Percentiles rank a stretch among this genome's conserved stretches.
Evolutionary conservation across 2,329 filamentous ascomycete genomes (phyloP).

Genomic region (Triangularia setosa): DNA sequence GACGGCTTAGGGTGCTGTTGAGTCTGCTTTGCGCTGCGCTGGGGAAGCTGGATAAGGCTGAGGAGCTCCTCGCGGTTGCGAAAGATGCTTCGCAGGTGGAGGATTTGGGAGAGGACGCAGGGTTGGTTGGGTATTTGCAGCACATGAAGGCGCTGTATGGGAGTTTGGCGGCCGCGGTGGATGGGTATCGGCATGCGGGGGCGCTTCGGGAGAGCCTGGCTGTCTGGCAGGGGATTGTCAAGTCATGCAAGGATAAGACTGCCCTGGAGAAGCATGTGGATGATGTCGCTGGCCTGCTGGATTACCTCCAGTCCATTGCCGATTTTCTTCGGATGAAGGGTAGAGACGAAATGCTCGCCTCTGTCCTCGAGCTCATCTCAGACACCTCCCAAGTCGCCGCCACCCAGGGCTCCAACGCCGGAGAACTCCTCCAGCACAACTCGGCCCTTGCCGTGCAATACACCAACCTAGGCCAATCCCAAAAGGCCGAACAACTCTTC

Average conservation of each 20-base stretch:
- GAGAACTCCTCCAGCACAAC: conserved; percentile 43
- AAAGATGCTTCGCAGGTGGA: conserved; percentile 37
- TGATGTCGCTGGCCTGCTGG: conserved; percentile 45
- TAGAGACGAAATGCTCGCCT: conserved; percentile 43
- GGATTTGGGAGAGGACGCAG: conserved; percentile 42
- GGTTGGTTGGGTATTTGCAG: conserved; percentile 42
- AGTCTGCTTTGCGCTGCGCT: conserved; percentile 46
- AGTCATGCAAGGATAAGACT: conserved; percentile 35
- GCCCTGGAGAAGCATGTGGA: conserved; percentile 46
- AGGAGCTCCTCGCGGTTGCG: conserved; percentile 38
- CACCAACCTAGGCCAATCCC: conserved; percentile 48
- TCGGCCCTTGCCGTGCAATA: conserved; percentile 51
- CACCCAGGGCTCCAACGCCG: conserved; percentile 29
- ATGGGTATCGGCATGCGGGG: conserved; percentile 35
- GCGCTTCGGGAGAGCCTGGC: conserved; percentile 36
- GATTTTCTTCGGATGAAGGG: conserved; percentile 52
- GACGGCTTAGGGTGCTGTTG: conserved; percentile 49
- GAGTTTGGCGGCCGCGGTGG: conserved; percentile 43
- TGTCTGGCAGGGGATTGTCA: conserved; percentile 43
- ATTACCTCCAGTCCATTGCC: conserved; percentile 47
- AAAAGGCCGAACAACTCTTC: conserved; percentile 51
- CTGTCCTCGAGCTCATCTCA: conserved; percentile 44
- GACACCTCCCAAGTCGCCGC: conserved; percentile 39
- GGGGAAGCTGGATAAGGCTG: conserved; percentile 39
- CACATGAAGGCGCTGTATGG: conserved; percentile 45